Evolutionary conservation across 345 rosid species (phyloP), one percentile per base, ranked within the genome.

Genomic region (Raphanus raphanistrum): DNA sequence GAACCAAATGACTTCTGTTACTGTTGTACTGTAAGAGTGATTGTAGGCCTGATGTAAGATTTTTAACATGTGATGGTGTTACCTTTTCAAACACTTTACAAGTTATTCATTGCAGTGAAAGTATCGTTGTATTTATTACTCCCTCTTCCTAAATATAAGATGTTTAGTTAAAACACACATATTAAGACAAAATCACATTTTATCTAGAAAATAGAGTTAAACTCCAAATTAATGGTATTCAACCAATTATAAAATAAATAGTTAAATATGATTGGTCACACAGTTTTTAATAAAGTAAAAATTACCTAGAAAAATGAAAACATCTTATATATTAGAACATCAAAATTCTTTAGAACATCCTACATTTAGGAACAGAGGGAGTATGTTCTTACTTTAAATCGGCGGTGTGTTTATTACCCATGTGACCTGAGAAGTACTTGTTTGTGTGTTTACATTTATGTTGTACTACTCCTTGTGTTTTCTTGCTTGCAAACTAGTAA

Each of bases 351-450:
- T n/a, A n/a, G n/a, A n/a, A n/a, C n/a, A n/a, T n/a, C n/a, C n/a
- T n/a, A n/a, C n/a, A n/a, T n/a, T n/a, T n/a, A n/a, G n/a, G n/a
- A n/a, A n/a, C n/a, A n/a, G n/a, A n/a, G n/a, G n/a, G n/a, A n/a
- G n/a, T n/a, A 9, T 50, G 48, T 35, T 65, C 13, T 4, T 11
- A 55, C 65, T 28, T 16, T 27, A 74, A 3, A 65, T 11, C 27
- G 17, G 64, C 54, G 66, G 78, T 75, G 72, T 67, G 43, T 66
- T 50, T 50, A 50, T n/a, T 66, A 38, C 66, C 28, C n/a, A 65
- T 57, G 55, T 48, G 58, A 52, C 25, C 58, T 52, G 59, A 6
- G 26, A 52, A 52, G 59, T 50, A 50, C 21, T 8, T 50, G 21
- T 48, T 43, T 43, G 2, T 43, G 52, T 45, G 52, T 45, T 43